phyloP scores from a whole-genome alignment of 2,329 filamentous ascomycete genomes.

The Cladophialophora immunda region DNA sequence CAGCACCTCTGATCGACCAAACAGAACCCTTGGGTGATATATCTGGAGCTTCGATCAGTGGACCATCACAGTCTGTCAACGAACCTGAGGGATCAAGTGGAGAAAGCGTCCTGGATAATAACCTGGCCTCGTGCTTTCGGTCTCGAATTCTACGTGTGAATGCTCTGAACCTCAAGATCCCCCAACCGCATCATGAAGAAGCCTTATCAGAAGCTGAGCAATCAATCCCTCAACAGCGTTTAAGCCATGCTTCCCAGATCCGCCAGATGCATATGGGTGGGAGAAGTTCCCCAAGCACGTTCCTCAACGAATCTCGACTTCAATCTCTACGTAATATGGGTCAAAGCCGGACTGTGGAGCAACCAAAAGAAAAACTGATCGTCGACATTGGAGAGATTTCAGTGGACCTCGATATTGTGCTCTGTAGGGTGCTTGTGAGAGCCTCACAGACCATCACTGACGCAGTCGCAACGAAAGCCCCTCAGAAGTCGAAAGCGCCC shows the following conservation, averaged over 20 bases:
- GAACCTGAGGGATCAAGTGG: conserved; percentile 24
- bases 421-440: conserved; percentile 33
- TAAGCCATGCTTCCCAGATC: conserved; percentile 4
- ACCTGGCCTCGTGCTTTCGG: conserved; percentile 32
- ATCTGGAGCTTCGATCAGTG: background rate
- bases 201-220: conserved; percentile 1
- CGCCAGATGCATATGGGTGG: conserved; percentile 15
- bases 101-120: conserved; percentile 32
- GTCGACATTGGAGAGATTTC: conserved; percentile 31
- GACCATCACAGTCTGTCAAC: background rate
- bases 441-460: conserved; percentile 26
- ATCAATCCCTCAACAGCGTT: conserved; percentile 2
- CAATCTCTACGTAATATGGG: conserved; percentile 1
- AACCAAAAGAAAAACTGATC: conserved; percentile 15
- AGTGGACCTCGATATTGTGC: conserved; percentile 34
- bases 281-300: conserved; percentile 28
- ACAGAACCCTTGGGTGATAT: background rate
- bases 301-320: conserved; percentile 29
- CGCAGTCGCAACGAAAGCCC: conserved; percentile 16
- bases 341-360: conserved; percentile 6
- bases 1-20: conserved; percentile 6
- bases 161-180: conserved; percentile 21
- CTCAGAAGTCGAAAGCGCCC: conserved; percentile 7
- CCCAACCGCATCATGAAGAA: conserved; percentile 22
- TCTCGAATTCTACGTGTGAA: conserved; percentile 31